Percentiles rank a stretch among this genome's conserved stretches.
Evolutionary conservation across 495 filamentous ascomycete species (phyloP).

Genomic region (Hypoxylon crocopeplum): DNA sequence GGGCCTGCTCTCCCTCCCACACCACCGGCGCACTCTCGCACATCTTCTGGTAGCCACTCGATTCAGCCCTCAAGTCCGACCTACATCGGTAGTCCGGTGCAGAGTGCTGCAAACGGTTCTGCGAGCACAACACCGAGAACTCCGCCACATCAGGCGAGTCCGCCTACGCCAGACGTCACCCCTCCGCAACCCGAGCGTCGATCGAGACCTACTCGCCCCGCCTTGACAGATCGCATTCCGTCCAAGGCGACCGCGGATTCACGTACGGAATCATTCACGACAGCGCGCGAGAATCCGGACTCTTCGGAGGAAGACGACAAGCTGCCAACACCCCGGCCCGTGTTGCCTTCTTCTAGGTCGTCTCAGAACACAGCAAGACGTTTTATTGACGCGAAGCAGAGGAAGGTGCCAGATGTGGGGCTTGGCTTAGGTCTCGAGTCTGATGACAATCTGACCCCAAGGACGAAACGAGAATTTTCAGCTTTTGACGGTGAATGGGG

Average conservation of each 20-base stretch:
- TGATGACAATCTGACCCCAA: slow-evolving; percentile 46
- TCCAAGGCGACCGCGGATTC: slow-evolving; percentile 59
- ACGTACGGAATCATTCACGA: slow-evolving; percentile 75
- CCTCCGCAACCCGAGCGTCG: slow-evolving; percentile 60
- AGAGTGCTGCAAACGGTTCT: slow-evolving; percentile 41
- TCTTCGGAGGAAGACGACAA: slow-evolving; percentile 66
- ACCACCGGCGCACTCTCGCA: slow-evolving; percentile 60
- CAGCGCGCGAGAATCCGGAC: slow-evolving; percentile 67
- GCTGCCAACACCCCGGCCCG: slow-evolving; percentile 54
- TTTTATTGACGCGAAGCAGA: slow-evolving; percentile 38
- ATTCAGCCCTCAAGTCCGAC: slow-evolving; percentile 44
- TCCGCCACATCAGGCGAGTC: slow-evolving; percentile 68
- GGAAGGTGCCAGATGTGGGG: slow-evolving; percentile 47
- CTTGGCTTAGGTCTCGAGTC: slow-evolving; percentile 59
- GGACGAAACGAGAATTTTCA: slow-evolving; percentile 49
- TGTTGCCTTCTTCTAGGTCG: slow-evolving; percentile 50
- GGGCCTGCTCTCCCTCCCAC: slow-evolving; percentile 59
- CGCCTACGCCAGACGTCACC: slow-evolving; percentile 72
- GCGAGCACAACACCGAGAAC: slow-evolving; percentile 53
- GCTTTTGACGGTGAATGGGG: slow-evolving; percentile 59
- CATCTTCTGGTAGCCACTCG: slow-evolving; percentile 54
- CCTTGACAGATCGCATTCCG: slow-evolving; percentile 48
- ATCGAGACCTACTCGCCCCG: slow-evolving; percentile 49
- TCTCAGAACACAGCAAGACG: slow-evolving; percentile 50
- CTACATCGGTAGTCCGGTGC: slow-evolving; percentile 42